Evolutionary conservation across 305 asterid genomes (phyloP).

Genomic region (Fraxinus sp.): DNA sequence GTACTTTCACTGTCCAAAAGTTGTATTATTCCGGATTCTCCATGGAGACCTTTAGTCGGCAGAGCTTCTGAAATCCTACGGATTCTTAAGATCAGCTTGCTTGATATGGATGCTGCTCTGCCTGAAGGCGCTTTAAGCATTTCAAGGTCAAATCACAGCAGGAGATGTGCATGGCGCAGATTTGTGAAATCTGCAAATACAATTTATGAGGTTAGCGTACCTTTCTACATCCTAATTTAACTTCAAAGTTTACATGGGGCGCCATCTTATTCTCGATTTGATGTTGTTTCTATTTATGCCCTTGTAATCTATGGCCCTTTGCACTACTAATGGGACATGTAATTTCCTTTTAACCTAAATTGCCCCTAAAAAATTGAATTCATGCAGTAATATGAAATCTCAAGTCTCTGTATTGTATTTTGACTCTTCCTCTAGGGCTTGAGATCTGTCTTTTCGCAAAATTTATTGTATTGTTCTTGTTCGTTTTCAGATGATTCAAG

Average conservation of each 20-base stretch:
- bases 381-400: neutral
- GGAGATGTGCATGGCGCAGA: slow-evolving; percentile 71
- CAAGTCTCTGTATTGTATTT: neutral
- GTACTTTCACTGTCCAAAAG: slow-evolving; percentile 40
- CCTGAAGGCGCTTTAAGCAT: slow-evolving; percentile 69
- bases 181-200: slow-evolving; percentile 80
- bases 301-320: neutral
- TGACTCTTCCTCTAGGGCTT: neutral
- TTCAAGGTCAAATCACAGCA: slow-evolving; percentile 59
- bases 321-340: slow-evolving; percentile 2
- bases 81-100: slow-evolving; percentile 67
- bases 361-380: neutral
- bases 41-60: slow-evolving; percentile 62
- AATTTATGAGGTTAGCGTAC: slow-evolving; percentile 67
- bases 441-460: neutral
- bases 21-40: slow-evolving; percentile 57
- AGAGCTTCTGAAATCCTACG: slow-evolving; percentile 62
- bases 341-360: neutral
- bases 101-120: slow-evolving; percentile 89
- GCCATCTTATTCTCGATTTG: neutral
- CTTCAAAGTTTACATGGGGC: neutral
- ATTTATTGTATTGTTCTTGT: slow-evolving; percentile 3
- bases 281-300: neutral
- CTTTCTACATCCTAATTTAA: slow-evolving; percentile 15
- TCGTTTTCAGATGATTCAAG: slow-evolving; percentile 81